Percentiles rank a stretch among this genome's conserved stretches.
These are phyloP conservation scores for Yamadazyma sp. DNA, from an alignment of 1,139 yeast species.

Conservation along the genomic window DNA sequence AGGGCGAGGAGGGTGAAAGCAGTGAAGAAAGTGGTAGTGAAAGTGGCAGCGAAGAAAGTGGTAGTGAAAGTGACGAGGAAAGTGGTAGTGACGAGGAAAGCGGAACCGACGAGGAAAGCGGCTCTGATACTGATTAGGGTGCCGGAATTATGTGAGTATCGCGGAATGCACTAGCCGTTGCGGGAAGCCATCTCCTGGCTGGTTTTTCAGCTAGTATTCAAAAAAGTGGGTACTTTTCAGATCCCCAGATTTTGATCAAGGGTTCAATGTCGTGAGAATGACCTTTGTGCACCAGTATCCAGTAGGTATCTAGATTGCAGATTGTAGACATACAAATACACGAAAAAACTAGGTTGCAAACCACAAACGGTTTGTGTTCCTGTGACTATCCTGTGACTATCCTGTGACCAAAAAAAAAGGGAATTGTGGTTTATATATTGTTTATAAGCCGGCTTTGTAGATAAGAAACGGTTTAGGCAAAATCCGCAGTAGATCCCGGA, in stretches of 20 bases:
- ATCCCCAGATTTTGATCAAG: too few species aligned
- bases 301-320: too few species aligned
- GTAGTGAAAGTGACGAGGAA: constrained; percentile 9
- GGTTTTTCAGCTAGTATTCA: neutral
- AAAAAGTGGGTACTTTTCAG: neutral
- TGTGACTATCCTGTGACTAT: constrained; percentile 11
- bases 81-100: neutral
- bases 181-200: too few species aligned
- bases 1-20: constrained; percentile 40
- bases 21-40: constrained; percentile 19
- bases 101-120: neutral
- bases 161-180: too few species aligned
- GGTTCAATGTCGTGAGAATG: too few species aligned
- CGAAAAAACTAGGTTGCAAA: neutral
- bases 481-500: neutral
- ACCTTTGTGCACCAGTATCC: too few species aligned
- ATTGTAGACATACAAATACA: too few species aligned
- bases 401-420: constrained; percentile 9
- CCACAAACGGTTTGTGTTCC: constrained; percentile 1
- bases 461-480: neutral
- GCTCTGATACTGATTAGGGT: neutral
- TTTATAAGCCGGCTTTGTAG: neutral
- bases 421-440: constrained; percentile 5
- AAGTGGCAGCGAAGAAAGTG: constrained; percentile 26
- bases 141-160: neutral